Conservation (phyloP, 2,329 filamentous ascomycete species). For the Leptographium flavum region DNA sequence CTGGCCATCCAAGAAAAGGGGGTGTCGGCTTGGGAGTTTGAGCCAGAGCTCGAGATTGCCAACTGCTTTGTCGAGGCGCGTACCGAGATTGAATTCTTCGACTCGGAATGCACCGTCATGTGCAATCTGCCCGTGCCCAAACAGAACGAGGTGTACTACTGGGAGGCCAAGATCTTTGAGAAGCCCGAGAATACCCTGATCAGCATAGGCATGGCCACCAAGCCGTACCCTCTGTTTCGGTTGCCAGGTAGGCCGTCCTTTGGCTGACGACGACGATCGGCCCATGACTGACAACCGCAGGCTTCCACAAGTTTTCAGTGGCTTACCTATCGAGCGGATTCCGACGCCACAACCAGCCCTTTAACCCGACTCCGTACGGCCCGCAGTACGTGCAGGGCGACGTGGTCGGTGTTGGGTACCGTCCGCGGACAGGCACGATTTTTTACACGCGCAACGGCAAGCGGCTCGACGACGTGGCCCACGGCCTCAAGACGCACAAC, state of each 20-base stretch:
- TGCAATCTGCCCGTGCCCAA: constrained; percentile 95
- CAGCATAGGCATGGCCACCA: constrained; percentile 88
- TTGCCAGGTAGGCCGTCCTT: constrained; percentile 54
- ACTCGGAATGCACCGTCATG: constrained; percentile 93
- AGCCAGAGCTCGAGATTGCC: constrained; percentile 95
- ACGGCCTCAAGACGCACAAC: constrained; percentile 87
- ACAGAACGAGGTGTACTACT: constrained; percentile 98
- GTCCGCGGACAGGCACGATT: constrained; percentile 82
- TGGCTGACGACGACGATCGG: background rate
- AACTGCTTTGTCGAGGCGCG: constrained; percentile 96
- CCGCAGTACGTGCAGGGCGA: constrained; percentile 83
- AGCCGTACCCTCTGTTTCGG: constrained; percentile 90
- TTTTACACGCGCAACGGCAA: constrained; percentile 99
- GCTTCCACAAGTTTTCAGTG: constrained; percentile 83
- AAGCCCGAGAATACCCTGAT: constrained; percentile 81
- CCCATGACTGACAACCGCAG: constrained; percentile 25
- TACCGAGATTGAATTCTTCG: constrained; percentile 98
- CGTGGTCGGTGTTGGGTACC: constrained; percentile 89
- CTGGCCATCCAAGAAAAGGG: constrained; percentile 98
- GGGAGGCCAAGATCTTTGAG: constrained; percentile 97
- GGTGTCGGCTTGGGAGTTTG: constrained; percentile 99
- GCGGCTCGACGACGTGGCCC: constrained; percentile 84
- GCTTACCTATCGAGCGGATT: constrained; percentile 82
- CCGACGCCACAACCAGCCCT: constrained; percentile 86
- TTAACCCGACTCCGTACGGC: constrained; percentile 64